Percentiles rank a stretch among this genome's conserved stretches.
Conservation (phyloP, 306 rosid species). For the Glycine tomentella region DNA sequence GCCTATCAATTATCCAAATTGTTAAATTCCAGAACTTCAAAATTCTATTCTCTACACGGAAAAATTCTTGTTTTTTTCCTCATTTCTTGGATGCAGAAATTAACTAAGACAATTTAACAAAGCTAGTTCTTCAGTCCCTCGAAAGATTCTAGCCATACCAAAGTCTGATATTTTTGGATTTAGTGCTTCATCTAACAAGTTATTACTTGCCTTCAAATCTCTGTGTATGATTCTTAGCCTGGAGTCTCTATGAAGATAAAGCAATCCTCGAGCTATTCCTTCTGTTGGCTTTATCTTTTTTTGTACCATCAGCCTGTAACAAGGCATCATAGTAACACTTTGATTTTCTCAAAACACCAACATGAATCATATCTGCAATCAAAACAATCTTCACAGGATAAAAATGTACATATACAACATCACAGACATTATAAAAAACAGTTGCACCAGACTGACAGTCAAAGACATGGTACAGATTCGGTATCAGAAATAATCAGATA, state of each 20-base stretch:
- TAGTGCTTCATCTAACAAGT: too few relatives aligned
- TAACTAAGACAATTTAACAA: not conserved
- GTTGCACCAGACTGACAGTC: slow-evolving; percentile 5
- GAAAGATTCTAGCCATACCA: too few relatives aligned
- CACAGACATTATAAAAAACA: not conserved
- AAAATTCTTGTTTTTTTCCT: not conserved
- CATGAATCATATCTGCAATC: slow-evolving; percentile 50
- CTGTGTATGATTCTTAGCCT: too few relatives aligned
- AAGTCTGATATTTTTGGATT: too few relatives aligned
- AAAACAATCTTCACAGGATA: slow-evolving; percentile 50
- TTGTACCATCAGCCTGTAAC: slow-evolving; percentile 66
- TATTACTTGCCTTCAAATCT: too few relatives aligned
- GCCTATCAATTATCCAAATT: not conserved
- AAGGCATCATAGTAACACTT: slow-evolving; percentile 48
- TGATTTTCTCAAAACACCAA: slow-evolving; percentile 46
- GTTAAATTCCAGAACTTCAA: slow-evolving; percentile 15
- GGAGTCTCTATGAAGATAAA: too few relatives aligned
- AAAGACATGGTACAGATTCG: slow-evolving; percentile 21
- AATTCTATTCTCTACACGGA: not conserved
- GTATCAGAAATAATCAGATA: slow-evolving; percentile 12
- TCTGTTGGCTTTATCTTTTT: slow-evolving; percentile 52
- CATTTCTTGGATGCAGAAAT: not conserved
- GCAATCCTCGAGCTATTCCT: too few relatives aligned
- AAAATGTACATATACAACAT: slow-evolving; percentile 30
- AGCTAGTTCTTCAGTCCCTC: too few relatives aligned